phyloP scores from a whole-genome alignment of 2,329 filamentous ascomycete genomes.

The Lanzia echinophila region DNA sequence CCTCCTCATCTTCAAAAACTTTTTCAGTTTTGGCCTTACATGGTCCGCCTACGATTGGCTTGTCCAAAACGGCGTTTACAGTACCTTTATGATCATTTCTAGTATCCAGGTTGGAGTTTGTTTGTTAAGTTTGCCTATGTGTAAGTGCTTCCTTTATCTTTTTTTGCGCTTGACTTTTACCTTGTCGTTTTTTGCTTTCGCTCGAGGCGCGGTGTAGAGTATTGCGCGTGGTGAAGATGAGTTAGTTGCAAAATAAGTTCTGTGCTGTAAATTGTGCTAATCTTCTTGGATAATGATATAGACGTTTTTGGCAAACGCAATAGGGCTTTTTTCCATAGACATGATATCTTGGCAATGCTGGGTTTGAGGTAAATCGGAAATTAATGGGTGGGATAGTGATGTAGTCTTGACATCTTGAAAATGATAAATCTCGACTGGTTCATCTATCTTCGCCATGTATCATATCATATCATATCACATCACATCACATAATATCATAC shows the following conservation, averaged over 20 bases:
- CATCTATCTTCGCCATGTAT: too few species aligned
- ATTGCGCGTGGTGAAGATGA: too few species aligned
- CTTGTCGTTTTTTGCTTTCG: neutral
- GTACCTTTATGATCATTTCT: constrained; percentile 62
- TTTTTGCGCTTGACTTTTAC: neutral
- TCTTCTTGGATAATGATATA: constrained; percentile 29
- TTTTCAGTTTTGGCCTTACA: constrained; percentile 82
- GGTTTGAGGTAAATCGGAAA: neutral
- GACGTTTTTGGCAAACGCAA: constrained; percentile 75
- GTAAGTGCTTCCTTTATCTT: constrained; percentile 47
- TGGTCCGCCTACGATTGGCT: constrained; percentile 84
- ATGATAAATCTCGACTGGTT: too few species aligned
- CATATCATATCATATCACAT: too few species aligned
- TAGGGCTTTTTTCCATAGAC: constrained; percentile 65
- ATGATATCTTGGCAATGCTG: constrained; percentile 53
- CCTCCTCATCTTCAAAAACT: constrained; percentile 88
- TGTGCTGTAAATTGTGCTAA: neutral
- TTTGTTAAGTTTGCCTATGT: constrained; percentile 65
- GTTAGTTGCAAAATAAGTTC: neutral
- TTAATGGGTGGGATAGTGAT: too few species aligned
- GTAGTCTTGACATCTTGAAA: too few species aligned
- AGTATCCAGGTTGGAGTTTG: constrained; percentile 75
- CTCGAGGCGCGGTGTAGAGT: too few species aligned
- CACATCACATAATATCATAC: too few species aligned
- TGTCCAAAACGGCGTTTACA: constrained; percentile 52